Base-by-base conservation (phyloP, 2,329 filamentous ascomycete genomes). In the Thyridium curvatum region DNA sequence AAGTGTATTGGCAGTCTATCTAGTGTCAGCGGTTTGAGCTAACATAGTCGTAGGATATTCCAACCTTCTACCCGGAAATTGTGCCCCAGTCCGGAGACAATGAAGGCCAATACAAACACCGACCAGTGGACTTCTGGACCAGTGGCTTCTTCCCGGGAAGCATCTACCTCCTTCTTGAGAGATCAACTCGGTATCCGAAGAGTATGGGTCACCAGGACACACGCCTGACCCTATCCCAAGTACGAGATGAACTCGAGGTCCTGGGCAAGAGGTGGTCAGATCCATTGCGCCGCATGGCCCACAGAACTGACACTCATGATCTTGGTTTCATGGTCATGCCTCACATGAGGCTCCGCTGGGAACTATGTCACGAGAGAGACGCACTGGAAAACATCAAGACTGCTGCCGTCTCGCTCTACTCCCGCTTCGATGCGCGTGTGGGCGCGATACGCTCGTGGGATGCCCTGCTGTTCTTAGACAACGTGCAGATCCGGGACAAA, bases 291-390 rank as follows among this genome's bases (percentile, higher is more conserved):
- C 44, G 35, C 13, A 66, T 66, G 54, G 50, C 60, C 8, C 52
- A 42, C 42, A 62, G 67, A 21, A 73, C 59, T 4, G 68, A 74
- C 39, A 76, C 71, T 0, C 72, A 76, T 41, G 72, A 76, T 32
- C 61, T 77, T 41, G 69, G 71, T 0, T 77, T 77, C 46, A 75
- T 77, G 46, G 66, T 75, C 4, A 62, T 68, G 16, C 71, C 71
- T 0, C 65, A 65, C 2, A 56, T 72, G 38, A 66, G 66, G 30
- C 64, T 64, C 12, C 60, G 67, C 5, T 75, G 69, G 66, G 66
- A 72, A 29, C 52, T 72, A 6, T 58, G 61, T 0, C 57, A 60
- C 1, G 62, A 68, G 31, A 34, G 44, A 3, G 40, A 55, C 16
- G 66, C 65, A 18, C 46, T 69, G 1, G 48, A 62, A 1, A 59